Evolutionary conservation across 306 rosid genomes (phyloP).

Genomic region (Cucumis melo): DNA sequence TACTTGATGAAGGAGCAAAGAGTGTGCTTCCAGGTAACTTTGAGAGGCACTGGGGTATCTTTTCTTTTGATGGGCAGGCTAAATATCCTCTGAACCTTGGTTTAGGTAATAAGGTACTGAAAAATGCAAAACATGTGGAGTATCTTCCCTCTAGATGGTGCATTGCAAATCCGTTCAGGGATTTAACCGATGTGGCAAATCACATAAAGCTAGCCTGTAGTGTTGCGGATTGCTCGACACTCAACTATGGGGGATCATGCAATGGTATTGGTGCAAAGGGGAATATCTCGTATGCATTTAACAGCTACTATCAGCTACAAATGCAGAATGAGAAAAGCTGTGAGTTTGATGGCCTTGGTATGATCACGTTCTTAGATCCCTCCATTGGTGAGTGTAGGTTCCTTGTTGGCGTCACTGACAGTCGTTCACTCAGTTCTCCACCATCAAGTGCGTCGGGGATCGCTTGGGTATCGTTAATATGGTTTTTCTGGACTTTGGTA

Average conservation of each 20-base stretch:
- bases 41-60: conserved; percentile 96
- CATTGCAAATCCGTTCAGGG: conserved; percentile 57
- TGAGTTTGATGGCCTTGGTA: conserved; percentile 74
- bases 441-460: conserved; percentile 15
- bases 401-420: conserved; percentile 67
- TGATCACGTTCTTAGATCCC: conserved; percentile 76
- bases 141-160: conserved; percentile 95
- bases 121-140: conserved; percentile 63
- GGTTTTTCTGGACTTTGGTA: conserved; percentile 22
- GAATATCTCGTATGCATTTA: conserved; percentile 83
- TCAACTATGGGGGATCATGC: conserved; percentile 83
- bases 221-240: conserved; percentile 88
- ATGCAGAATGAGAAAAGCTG: conserved; percentile 75
- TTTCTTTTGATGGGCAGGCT: conserved; percentile 87
- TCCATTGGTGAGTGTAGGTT: conserved; percentile 76
- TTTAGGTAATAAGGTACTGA: conserved; percentile 46
- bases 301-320: conserved; percentile 85
- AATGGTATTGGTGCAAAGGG: conserved; percentile 80
- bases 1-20: conserved; percentile 85
- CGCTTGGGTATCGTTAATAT: conserved; percentile 25
- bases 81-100: conserved; percentile 74
- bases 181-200: conserved; percentile 41
- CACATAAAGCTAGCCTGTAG: conserved; percentile 70
- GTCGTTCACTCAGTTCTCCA: conserved; percentile 31
- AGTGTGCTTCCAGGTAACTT: conserved; percentile 78